phyloP scores from a whole-genome alignment of 371 early-diverging fungal genomes.

The Circinella minor region DNA sequence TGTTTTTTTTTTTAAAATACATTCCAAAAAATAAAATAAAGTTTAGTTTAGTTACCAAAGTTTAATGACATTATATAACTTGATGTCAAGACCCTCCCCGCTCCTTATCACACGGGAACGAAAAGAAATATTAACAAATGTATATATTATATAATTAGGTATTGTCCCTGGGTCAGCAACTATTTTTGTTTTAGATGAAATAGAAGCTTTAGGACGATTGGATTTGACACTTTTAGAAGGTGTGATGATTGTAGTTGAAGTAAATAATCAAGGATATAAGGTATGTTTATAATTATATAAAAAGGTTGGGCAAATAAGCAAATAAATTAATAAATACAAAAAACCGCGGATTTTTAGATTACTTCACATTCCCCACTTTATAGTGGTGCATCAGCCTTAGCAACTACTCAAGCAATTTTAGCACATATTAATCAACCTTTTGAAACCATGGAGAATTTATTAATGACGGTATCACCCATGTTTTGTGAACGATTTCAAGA shows the following conservation, averaged over 20 bases:
- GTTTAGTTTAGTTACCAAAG: too few relatives aligned
- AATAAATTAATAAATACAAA: background rate
- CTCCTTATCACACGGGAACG: too few relatives aligned
- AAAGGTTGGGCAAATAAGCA: background rate
- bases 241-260: constrained; percentile 46
- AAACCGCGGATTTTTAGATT: constrained; percentile 16
- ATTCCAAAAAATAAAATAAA: too few relatives aligned
- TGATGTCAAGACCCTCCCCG: too few relatives aligned
- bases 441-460: constrained; percentile 47
- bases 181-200: constrained; percentile 44
- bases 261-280: constrained; percentile 40
- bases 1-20: too few relatives aligned
- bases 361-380: constrained; percentile 38
- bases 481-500: constrained; percentile 43
- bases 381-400: constrained; percentile 18
- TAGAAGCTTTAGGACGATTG: constrained; percentile 34
- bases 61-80: too few relatives aligned
- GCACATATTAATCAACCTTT: constrained; percentile 31
- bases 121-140: background rate
- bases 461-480: constrained; percentile 48
- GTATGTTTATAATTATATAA: constrained; percentile 12
- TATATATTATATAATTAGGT: background rate
- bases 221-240: constrained; percentile 48
- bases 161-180: constrained; percentile 53
- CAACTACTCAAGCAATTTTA: constrained; percentile 32